Conservation (phyloP, 768 basidiomycete genomes). For the Leccinum rimulosum region DNA sequence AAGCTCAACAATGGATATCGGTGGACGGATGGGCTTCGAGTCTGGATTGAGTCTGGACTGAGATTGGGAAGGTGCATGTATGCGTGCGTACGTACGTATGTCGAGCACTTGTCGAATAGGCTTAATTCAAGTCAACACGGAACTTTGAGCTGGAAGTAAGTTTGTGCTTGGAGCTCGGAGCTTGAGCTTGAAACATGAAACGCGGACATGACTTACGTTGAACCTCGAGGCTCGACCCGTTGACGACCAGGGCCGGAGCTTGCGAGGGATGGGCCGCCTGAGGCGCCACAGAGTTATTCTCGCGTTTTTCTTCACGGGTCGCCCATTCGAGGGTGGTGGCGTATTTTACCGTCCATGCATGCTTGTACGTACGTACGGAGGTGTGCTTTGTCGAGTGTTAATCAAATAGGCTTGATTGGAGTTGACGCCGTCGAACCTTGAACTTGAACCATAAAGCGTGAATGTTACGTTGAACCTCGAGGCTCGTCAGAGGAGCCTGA, state of each 20-base stretch:
- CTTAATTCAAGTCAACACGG: neutral
- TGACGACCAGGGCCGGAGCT: neutral
- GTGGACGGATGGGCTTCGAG: neutral
- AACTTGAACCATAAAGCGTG: neutral
- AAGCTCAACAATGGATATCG: neutral
- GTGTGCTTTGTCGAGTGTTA: neutral
- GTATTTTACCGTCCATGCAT: neutral
- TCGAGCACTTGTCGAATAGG: neutral
- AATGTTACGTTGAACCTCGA: neutral
- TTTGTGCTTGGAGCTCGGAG: neutral
- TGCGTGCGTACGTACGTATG: neutral
- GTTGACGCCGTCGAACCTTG: neutral
- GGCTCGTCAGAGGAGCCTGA: neutral
- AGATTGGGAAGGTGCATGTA: neutral
- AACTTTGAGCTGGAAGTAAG: neutral
- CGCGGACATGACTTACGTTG: neutral
- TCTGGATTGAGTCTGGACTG: neutral
- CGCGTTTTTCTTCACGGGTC: neutral
- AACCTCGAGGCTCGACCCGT: neutral
- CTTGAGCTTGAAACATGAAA: neutral
- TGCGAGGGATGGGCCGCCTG: neutral
- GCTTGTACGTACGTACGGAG: neutral
- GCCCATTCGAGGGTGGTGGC: neutral
- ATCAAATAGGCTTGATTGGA: neutral
- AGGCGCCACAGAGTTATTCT: neutral